Evolutionary conservation across 225 moss, liverwort and hornwort genomes (phyloP).

Genomic region (Marchantia polymorpha): DNA sequence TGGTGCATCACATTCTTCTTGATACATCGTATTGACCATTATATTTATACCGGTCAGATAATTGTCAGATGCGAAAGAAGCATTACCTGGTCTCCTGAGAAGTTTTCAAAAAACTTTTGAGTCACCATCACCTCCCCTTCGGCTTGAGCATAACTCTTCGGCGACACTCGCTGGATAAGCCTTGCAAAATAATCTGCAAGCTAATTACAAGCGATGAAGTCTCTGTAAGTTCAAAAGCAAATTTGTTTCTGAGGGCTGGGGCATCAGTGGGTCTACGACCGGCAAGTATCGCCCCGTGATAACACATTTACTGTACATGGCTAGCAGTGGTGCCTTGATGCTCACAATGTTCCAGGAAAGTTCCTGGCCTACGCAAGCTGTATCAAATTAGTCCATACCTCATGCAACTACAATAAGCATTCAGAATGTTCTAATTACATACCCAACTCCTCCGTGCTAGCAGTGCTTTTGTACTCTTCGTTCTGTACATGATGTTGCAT

Average conservation of each 20-base stretch:
- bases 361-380: too few relatives aligned
- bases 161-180: slow-evolving; percentile 93
- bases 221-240: neutral
- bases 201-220: slow-evolving; percentile 35
- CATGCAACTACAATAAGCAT: too few relatives aligned
- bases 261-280: too few relatives aligned
- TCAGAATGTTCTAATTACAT: too few relatives aligned
- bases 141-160: slow-evolving; percentile 92
- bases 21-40: neutral
- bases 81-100: slow-evolving; percentile 96
- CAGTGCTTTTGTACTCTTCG: too few relatives aligned
- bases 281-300: too few relatives aligned
- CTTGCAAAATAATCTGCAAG: slow-evolving; percentile 85
- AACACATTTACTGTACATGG: too few relatives aligned
- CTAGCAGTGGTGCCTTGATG: too few relatives aligned
- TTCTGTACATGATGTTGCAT: too few relatives aligned
- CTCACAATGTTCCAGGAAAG: too few relatives aligned
- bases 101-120: slow-evolving; percentile 96
- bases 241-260: neutral
- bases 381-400: too few relatives aligned
- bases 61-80: neutral
- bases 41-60: neutral
- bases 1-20: neutral
- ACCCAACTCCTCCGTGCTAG: too few relatives aligned
- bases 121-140: slow-evolving; percentile 84